Evolutionary conservation across 495 filamentous ascomycete species (phyloP).

Genomic region (Pyronema domesticum): DNA sequence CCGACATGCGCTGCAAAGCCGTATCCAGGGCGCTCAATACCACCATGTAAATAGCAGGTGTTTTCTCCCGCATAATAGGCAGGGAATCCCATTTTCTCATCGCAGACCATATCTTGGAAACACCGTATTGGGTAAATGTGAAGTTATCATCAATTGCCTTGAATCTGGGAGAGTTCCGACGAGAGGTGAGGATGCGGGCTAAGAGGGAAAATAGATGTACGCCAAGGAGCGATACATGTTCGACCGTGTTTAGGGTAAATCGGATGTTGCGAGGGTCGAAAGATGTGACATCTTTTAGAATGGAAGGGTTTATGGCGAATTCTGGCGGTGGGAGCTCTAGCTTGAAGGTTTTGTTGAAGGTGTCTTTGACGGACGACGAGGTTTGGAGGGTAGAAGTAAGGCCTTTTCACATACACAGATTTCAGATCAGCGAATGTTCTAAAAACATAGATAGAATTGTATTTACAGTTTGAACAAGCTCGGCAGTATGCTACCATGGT

Average conservation of each 20-base stretch:
- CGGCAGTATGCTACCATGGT: slow-evolving; percentile 25
- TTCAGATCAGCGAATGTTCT: slow-evolving; percentile 13
- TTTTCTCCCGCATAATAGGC: slow-evolving; percentile 12
- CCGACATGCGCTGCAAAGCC: neutral
- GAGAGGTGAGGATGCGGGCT: slow-evolving; percentile 8
- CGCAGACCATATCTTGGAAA: slow-evolving; percentile 18
- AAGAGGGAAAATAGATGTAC: slow-evolving; percentile 18
- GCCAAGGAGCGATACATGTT: slow-evolving; percentile 14
- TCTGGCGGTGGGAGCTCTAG: slow-evolving; percentile 20
- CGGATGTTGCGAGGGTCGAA: slow-evolving; percentile 8
- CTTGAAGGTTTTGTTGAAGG: slow-evolving; percentile 12
- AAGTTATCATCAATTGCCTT: slow-evolving; percentile 10
- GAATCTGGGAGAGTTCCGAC: slow-evolving; percentile 8
- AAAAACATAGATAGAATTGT: slow-evolving; percentile 28
- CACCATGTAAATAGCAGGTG: slow-evolving; percentile 7
- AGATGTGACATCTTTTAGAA: neutral
- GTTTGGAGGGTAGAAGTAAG: slow-evolving; percentile 20
- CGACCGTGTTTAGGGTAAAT: slow-evolving; percentile 15
- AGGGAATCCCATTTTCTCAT: slow-evolving; percentile 18
- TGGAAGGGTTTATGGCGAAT: slow-evolving; percentile 13
- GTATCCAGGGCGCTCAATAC: slow-evolving; percentile 14
- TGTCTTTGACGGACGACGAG: slow-evolving; percentile 12
- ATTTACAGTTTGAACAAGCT: slow-evolving; percentile 32
- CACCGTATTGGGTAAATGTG: slow-evolving; percentile 12
- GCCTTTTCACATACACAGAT: slow-evolving; percentile 13